Base-by-base conservation (phyloP, 1,284 basidiomycete species). In the Gymnopus androsaceus region DNA sequence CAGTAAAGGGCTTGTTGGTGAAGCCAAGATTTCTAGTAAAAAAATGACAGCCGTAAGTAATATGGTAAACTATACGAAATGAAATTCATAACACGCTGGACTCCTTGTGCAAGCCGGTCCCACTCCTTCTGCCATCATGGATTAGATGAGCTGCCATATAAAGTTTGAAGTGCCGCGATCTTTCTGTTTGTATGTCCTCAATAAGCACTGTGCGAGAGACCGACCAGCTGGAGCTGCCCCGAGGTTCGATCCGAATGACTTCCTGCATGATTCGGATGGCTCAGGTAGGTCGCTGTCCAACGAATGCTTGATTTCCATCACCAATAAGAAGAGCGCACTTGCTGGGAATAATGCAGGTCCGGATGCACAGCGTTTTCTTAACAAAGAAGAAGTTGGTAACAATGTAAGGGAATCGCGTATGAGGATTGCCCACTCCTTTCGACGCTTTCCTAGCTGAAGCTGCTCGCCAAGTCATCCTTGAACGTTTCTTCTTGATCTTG, bases 1-100 rank as follows among this genome's bases (percentile, higher is more conserved):
- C 96, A 98, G 69, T 98, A 98, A 27, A 97, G 73, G 0, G 94
- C 92, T 71, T 98, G 94, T 54, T 94, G 87, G 42, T 83, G 80
- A 57, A 84, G 3, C 87, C 90, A 27, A 85, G 70, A 6, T 84
- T 82, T 61, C 91, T 90, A 23, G 19, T 3, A 15, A 3, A 11
- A n/a, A n/a, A 48, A 38, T 7, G 40, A 21, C 34, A 38, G 47
- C 48, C 41, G 25, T 19, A 38, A 7, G n/a, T 9, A 23, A 27
- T 15, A 25, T 31, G 44, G 50, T n/a, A 55, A 49, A 38, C n/a
- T n/a, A n/a, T 27, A 27, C 5, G 23, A 17, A 47, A n/a, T 27
- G 41, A 5, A 53, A 30, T 12, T 14, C n/a, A 23, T 3, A 57
- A 59, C 38, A 59, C 92, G 91, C 80, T 83, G 7, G 90, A 94